Base-by-base conservation (phyloP, 176 grass and related monocot genomes). In the Oryza brachyantha region DNA sequence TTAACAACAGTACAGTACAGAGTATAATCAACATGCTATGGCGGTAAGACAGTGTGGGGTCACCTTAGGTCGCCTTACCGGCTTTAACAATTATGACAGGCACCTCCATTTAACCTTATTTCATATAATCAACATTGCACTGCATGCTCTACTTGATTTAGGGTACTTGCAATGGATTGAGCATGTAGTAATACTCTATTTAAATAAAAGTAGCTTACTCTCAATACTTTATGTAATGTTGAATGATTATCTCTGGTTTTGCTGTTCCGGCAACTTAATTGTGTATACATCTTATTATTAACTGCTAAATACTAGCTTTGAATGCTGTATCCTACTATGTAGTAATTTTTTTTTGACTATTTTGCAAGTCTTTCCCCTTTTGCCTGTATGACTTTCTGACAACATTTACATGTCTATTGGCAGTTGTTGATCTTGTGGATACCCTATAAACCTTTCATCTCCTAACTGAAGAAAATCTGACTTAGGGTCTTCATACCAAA, bases 361-460 rank as follows among this genome's bases (percentile, higher is more conserved):
- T 77, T 28, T 37, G 41, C 14, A 60, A 24, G 10, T 5, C 21
- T 32, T 75, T 55, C 22, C 8, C 13, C 50, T 79, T 64, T 13
- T 38, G n/a, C 45, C 61, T 78, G 29, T 24, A 41, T 58, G 28
- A 45, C 27, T 70, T 63, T 58, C 52, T 78, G 73, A 73, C 46
- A 46, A 48, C 27, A 60, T 19, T 52, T 83, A 41, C 78, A 61
- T 81, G 29, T 83, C 17, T 83, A 73, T 75, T 71, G 83, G 42
- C 82, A 90, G 88, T 63, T 93, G 88, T 58, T 74, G 85, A 70
- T 85, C 82, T 39, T 93, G 88, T 83, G 87, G 82, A 73, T 90
- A 88, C 69, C 82, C 82, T 69, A 54, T 90, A 73, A 93, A 90
- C 58, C 88, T 93, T 48, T 83, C 50, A 61, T 93, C 85, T 85